These are phyloP conservation scores for Tolypocladium cylindrosporum DNA, from an alignment of 2,329 filamentous ascomycete genomes.

Conservation along the genomic window DNA sequence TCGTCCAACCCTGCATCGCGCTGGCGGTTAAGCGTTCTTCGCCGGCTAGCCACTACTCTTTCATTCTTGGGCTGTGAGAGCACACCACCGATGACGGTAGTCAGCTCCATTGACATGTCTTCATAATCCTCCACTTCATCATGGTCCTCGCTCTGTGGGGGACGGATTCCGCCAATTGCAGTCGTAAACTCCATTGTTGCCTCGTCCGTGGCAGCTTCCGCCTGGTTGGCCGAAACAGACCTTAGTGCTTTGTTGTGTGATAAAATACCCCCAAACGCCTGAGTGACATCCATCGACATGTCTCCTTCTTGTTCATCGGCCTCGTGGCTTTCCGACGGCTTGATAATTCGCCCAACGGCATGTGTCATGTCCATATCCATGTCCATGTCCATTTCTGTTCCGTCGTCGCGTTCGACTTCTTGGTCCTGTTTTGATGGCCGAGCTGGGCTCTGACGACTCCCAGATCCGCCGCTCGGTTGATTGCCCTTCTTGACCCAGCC, in stretches of 20 bases:
- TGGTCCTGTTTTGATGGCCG: constrained; percentile 20
- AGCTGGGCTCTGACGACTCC: constrained; percentile 28
- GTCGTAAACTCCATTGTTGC: constrained; percentile 71
- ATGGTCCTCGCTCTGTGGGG: constrained; percentile 18
- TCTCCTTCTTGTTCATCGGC: constrained; percentile 43
- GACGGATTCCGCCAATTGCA: constrained; percentile 61
- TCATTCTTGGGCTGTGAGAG: constrained; percentile 23
- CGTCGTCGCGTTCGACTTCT: constrained; percentile 12
- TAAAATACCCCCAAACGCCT: constrained; percentile 71
- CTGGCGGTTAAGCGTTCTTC: constrained; percentile 18
- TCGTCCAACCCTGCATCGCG: constrained; percentile 19
- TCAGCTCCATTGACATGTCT: constrained; percentile 74
- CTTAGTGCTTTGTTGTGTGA: constrained; percentile 21
- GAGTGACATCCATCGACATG: constrained; percentile 92
- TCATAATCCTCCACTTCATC: constrained; percentile 39
- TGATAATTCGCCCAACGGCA: constrained; percentile 44
- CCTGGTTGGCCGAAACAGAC: constrained; percentile 9
- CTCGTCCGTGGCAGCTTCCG: constrained; percentile 30
- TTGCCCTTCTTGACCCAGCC: constrained; percentile 57
- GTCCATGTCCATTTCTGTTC: constrained; percentile 32
- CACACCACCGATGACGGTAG: constrained; percentile 51
- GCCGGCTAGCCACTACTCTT: constrained; percentile 11
- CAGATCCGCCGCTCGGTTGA: constrained; percentile 18
- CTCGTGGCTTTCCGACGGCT: constrained; percentile 31
- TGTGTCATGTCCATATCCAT: constrained; percentile 46